Conservation (phyloP, 1,284 basidiomycete genomes). For the Chalciporus sp. region DNA sequence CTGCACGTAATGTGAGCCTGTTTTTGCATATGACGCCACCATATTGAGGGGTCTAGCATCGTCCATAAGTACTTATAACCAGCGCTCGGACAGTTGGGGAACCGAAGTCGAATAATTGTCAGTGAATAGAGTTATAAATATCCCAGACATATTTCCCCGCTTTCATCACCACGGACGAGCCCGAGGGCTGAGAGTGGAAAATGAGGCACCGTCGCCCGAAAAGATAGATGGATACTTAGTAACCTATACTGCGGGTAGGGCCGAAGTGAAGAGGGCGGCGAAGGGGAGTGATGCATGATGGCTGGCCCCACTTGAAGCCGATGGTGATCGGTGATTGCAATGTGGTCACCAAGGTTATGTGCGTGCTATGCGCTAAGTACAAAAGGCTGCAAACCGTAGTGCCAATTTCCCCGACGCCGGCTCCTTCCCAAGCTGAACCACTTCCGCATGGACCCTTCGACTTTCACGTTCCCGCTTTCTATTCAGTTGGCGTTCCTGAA, state of each 20-base stretch:
- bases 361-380: slow-evolving; percentile 1
- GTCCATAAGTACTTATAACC: too few relatives aligned
- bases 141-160: slow-evolving; percentile 2
- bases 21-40: background rate
- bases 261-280: background rate
- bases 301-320: background rate
- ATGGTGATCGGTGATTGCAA: slow-evolving; percentile 6
- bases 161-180: slow-evolving; percentile 1
- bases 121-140: background rate
- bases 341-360: slow-evolving; percentile 10
- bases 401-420: slow-evolving; percentile 18
- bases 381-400: background rate
- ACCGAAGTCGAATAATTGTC: background rate
- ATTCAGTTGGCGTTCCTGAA: background rate
- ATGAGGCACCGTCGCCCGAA: background rate
- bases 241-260: background rate
- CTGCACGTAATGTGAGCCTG: background rate
- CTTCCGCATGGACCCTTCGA: background rate
- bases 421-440: slow-evolving; percentile 19
- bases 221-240: background rate
- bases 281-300: slow-evolving; percentile 1
- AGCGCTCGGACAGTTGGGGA: background rate
- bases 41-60: background rate
- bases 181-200: background rate
- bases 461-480: background rate